A percentile compares a stretch with the other conserved stretches of the same genome.
These are phyloP conservation scores for Saccharomycopsis synnaedendra DNA, from an alignment of 805 yeast species.

Conservation along the genomic window DNA sequence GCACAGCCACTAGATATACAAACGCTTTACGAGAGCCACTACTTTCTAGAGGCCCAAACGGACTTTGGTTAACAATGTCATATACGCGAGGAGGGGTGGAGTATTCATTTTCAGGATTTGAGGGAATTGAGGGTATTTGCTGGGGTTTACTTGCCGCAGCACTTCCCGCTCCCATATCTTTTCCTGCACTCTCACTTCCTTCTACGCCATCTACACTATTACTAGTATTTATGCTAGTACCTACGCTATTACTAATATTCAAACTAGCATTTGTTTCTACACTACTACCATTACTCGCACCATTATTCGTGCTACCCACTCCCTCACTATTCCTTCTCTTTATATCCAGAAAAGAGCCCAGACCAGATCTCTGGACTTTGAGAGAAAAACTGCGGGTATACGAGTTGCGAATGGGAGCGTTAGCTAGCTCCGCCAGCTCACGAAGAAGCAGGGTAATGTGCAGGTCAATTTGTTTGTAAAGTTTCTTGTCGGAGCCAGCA, in stretches of 20 bases:
- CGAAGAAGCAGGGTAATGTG: conserved; percentile 25
- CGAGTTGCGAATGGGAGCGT: conserved; percentile 13
- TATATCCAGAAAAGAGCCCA: no score
- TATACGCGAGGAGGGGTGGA: conserved; percentile 10
- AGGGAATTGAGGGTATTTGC: background rate
- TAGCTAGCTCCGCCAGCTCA: conserved; percentile 5
- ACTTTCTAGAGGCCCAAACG: conserved; percentile 86
- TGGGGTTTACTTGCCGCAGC: background rate
- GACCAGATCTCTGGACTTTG: background rate
- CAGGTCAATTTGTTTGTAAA: conserved; percentile 78
- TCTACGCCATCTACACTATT: background rate
- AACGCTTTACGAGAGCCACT: conserved; percentile 82
- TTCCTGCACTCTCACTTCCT: background rate
- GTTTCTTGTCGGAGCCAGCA: conserved; percentile 78
- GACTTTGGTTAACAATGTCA: conserved; percentile 29
- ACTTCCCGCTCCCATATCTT: background rate
- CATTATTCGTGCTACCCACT: background rate
- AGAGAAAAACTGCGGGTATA: background rate
- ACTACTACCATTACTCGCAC: background rate
- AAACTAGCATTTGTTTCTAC: background rate
- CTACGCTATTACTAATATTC: background rate
- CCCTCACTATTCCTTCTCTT: conserved; percentile 1
- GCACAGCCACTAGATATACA: conserved; percentile 80
- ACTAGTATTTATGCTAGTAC: background rate
- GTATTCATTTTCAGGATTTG: background rate